A percentile compares a stretch with the other conserved stretches of the same genome.
Conservation (phyloP, 2,329 filamentous ascomycete species). For the Pseudogymnoascus sp. region DNA sequence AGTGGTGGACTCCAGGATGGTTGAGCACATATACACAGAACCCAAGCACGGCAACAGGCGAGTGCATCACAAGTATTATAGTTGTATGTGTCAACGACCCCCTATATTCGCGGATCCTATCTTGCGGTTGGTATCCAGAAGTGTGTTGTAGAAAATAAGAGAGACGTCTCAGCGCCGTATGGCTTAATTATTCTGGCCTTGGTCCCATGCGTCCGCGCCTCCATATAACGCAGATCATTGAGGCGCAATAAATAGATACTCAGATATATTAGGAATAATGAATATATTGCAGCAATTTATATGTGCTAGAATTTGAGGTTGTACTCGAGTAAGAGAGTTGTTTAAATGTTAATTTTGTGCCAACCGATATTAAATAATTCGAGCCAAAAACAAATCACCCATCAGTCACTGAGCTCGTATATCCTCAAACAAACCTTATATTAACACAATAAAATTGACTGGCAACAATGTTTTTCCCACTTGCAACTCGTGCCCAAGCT, state of each 20-base stretch:
- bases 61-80: neutral
- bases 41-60: neutral
- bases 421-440: neutral
- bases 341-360: neutral
- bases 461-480: conserved; percentile 1
- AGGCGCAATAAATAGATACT: neutral
- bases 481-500: neutral
- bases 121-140: neutral
- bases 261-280: neutral
- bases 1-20: neutral
- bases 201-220: neutral
- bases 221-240: neutral
- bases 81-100: neutral
- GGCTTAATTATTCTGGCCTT: neutral
- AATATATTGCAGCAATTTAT: neutral
- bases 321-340: neutral
- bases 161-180: neutral
- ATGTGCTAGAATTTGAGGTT: neutral
- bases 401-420: neutral
- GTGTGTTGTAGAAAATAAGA: neutral
- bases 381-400: neutral
- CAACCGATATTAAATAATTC: neutral
- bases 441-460: neutral
- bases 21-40: neutral
- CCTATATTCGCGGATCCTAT: neutral